Evolutionary conservation across 2,329 filamentous ascomycete genomes (phyloP).

Genomic region (Acarospora socialis): DNA sequence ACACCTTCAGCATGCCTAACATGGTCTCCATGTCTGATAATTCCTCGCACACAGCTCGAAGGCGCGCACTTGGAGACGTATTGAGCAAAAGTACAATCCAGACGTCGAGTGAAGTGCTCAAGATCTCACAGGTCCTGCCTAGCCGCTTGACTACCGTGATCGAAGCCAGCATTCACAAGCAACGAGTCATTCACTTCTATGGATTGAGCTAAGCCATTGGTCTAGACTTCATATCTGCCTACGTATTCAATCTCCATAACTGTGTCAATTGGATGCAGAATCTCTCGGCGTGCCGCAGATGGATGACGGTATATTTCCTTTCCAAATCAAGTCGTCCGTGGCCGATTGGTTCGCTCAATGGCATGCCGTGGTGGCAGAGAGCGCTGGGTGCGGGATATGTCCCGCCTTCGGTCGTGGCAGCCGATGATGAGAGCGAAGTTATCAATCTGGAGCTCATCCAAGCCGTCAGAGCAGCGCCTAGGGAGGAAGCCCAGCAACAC

Average conservation of each 20-base stretch:
- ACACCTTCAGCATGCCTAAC: slow-evolving; percentile 37
- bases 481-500: too few relatives aligned
- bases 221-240: slow-evolving; percentile 59
- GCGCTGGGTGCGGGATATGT: too few relatives aligned
- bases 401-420: too few relatives aligned
- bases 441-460: too few relatives aligned
- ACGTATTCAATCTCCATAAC: slow-evolving; percentile 49
- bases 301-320: slow-evolving; percentile 50
- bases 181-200: slow-evolving; percentile 36
- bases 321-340: too few relatives aligned
- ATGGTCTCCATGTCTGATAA: slow-evolving; percentile 51
- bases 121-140: slow-evolving; percentile 45
- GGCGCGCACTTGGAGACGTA: slow-evolving; percentile 60
- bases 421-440: too few relatives aligned
- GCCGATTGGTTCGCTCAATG: too few relatives aligned
- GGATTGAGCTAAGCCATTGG: slow-evolving; percentile 49
- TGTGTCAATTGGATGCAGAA: slow-evolving; percentile 44
- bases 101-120: slow-evolving; percentile 38
- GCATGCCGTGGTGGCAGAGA: too few relatives aligned
- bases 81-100: slow-evolving; percentile 62
- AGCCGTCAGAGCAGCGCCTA: too few relatives aligned
- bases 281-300: slow-evolving; percentile 38
- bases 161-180: slow-evolving; percentile 25
- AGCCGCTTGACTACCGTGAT: slow-evolving; percentile 46
- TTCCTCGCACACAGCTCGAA: slow-evolving; percentile 48